A percentile compares a stretch with the other conserved stretches of the same genome.
Evolutionary conservation across 345 rosid species (phyloP).

Genomic region (Firmiana major): DNA sequence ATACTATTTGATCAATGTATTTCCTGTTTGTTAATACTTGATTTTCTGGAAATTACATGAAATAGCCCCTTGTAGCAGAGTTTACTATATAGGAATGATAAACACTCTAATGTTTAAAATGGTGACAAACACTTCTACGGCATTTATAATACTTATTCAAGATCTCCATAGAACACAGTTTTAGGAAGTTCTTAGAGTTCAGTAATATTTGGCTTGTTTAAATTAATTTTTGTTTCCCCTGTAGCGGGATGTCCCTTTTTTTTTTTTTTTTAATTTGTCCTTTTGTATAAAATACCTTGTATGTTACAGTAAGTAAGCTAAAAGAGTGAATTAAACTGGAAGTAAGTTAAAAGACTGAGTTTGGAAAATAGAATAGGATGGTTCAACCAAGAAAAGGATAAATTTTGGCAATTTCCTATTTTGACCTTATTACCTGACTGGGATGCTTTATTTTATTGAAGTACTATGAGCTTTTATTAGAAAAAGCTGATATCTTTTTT

Average conservation of each 20-base stretch:
- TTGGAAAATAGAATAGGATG: not conserved
- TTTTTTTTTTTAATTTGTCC: not conserved
- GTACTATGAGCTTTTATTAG: not conserved
- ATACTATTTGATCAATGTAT: not conserved
- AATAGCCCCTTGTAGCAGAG: not conserved
- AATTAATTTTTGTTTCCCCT: not conserved
- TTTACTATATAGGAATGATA: not conserved
- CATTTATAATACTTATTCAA: not conserved
- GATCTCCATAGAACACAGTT: not conserved
- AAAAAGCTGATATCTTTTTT: not conserved
- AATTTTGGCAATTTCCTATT: not conserved
- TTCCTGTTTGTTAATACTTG: not conserved
- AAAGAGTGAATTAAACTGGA: not conserved
- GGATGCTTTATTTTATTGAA: not conserved
- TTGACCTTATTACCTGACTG: not conserved
- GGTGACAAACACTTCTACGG: not conserved
- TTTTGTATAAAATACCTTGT: not conserved
- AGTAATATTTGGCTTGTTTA: not conserved
- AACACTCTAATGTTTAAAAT: slow-evolving; percentile 1
- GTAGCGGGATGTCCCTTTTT: not conserved
- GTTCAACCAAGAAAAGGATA: not conserved
- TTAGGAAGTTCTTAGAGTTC: not conserved
- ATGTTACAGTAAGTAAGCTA: not conserved
- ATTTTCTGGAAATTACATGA: not conserved
- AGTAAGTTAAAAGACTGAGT: not conserved